Conservation (phyloP, 208 protist genomes). For the Naegleria lovaniensis region DNA sequence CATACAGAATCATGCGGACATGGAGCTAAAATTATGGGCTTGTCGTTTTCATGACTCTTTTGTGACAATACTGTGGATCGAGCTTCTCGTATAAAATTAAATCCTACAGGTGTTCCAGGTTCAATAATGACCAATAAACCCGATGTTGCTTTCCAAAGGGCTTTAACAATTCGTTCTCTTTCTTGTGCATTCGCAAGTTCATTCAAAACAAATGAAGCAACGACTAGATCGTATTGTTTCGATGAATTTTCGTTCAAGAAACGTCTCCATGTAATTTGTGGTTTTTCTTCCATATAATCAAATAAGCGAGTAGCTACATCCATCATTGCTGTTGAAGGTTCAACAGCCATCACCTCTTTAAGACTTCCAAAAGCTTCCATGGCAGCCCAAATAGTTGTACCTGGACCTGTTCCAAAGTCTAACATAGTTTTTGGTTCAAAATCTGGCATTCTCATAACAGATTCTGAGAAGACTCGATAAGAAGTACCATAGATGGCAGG, state of each 20-base stretch:
- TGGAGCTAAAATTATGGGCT: background rate
- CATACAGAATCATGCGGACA: slow-evolving; percentile 19
- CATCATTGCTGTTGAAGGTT: slow-evolving; percentile 27
- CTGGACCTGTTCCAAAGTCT: slow-evolving; percentile 28
- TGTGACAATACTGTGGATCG: background rate
- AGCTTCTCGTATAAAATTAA: background rate
- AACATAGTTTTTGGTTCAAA: slow-evolving; percentile 19
- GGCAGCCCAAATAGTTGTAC: slow-evolving; percentile 28
- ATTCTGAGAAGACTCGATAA: background rate
- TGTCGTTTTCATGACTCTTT: background rate
- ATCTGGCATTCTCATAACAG: slow-evolving; percentile 10
- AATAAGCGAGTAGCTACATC: background rate
- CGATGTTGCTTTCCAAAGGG: background rate
- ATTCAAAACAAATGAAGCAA: slow-evolving; percentile 20
- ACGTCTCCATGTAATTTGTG: slow-evolving; percentile 15
- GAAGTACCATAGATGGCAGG: slow-evolving; percentile 6
- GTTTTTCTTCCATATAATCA: background rate
- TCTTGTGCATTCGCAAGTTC: background rate
- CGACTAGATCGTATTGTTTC: slow-evolving; percentile 7
- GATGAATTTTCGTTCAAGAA: slow-evolving; percentile 20
- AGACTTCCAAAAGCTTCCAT: background rate
- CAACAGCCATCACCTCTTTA: background rate
- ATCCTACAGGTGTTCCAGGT: slow-evolving; percentile 21
- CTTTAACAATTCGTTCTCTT: background rate
- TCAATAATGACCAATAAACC: slow-evolving; percentile 24